Percentiles rank a stretch among this genome's conserved stretches.
These are phyloP conservation scores for Penicillium brevicompactum DNA, from an alignment of 2,329 filamentous ascomycete genomes.

Conservation along the genomic window DNA sequence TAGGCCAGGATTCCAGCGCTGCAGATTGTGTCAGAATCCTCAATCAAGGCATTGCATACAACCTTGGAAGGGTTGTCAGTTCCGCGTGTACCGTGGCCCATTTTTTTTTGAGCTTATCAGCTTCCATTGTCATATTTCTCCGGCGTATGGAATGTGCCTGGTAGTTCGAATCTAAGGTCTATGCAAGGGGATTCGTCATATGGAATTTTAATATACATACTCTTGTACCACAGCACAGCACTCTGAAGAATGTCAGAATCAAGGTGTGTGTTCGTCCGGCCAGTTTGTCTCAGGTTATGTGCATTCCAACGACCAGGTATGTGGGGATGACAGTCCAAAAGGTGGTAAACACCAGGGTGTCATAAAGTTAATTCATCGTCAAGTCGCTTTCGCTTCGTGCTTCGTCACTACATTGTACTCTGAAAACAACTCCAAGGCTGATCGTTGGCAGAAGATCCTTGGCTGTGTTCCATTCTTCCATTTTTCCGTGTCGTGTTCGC, in stretches of 20 bases:
- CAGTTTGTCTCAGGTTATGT: background rate
- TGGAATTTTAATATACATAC: background rate
- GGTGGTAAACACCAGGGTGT: background rate
- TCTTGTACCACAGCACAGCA: background rate
- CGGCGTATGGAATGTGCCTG: too few relatives aligned
- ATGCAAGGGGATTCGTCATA: background rate
- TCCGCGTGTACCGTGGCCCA: too few relatives aligned
- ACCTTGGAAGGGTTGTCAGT: background rate
- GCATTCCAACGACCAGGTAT: slow-evolving; percentile 7
- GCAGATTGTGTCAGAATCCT: background rate
- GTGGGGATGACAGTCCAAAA: background rate
- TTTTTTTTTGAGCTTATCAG: too few relatives aligned
- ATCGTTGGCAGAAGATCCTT: background rate
- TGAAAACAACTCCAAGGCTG: background rate
- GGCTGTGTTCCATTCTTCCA: background rate
- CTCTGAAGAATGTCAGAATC: background rate
- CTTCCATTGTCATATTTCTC: too few relatives aligned
- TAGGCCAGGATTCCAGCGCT: background rate
- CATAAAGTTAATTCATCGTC: background rate
- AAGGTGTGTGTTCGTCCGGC: background rate
- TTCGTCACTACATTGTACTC: background rate
- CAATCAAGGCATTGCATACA: background rate
- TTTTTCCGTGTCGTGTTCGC: background rate
- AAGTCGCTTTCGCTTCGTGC: background rate
- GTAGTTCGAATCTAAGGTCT: background rate